phyloP scores from a whole-genome alignment of 331 rosid genomes.

The Acacia pycnantha region DNA sequence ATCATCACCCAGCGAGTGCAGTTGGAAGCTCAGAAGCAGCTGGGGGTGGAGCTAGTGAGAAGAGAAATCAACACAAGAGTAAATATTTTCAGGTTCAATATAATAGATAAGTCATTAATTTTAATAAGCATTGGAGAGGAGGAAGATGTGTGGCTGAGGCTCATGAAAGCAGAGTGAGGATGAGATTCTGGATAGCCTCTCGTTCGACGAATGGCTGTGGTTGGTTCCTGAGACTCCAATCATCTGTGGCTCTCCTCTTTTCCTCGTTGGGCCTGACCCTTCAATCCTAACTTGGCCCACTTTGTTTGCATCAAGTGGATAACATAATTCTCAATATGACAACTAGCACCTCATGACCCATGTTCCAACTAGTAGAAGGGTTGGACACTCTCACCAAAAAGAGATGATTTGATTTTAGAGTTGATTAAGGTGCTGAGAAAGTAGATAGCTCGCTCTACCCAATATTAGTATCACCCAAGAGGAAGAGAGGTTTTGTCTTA shows the following conservation, averaged over 20 bases:
- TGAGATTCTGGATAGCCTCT: conserved; percentile 28
- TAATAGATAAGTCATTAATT: conserved; percentile 24
- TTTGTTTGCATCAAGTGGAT: neutral
- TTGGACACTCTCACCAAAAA: no score
- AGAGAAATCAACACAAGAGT: conserved; percentile 18
- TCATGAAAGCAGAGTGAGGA: conserved; percentile 35
- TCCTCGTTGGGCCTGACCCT: conserved; percentile 17
- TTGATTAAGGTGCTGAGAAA: no score
- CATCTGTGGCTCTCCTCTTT: conserved; percentile 29
- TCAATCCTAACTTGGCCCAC: neutral
- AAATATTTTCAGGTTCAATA: conserved; percentile 19
- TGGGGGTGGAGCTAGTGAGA: neutral
- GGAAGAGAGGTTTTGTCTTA: no score
- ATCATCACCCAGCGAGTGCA: conserved; percentile 13
- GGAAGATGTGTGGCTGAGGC: conserved; percentile 57
- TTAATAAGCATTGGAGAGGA: conserved; percentile 27
- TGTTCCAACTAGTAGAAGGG: no score
- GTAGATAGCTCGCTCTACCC: no score
- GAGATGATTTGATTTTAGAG: no score
- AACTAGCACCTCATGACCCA: neutral
- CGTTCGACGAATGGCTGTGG: conserved; percentile 71
- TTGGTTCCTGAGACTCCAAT: conserved; percentile 32
- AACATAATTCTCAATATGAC: neutral
- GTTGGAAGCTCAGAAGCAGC: neutral
- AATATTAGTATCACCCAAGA: no score